Evolutionary conservation across 192 early-diverging fungal species (phyloP).

Genomic region (Geosiphon pyriformis): DNA sequence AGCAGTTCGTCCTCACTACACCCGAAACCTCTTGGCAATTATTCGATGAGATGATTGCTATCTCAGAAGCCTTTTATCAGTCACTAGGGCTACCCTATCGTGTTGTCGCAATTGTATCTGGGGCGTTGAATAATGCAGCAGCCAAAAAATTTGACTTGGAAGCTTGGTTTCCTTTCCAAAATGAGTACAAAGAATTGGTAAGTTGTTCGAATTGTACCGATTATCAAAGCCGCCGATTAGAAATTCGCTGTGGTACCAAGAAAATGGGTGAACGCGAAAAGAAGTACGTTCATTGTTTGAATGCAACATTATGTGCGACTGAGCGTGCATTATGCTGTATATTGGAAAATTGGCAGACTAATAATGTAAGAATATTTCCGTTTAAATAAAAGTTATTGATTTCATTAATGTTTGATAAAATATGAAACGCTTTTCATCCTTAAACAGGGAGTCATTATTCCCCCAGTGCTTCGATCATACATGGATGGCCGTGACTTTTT

Average conservation of each 20-base stretch:
- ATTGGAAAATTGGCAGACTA: constrained; percentile 94
- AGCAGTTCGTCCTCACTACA: constrained; percentile 95
- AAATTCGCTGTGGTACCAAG: constrained; percentile 95
- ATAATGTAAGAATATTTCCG: constrained; percentile 36
- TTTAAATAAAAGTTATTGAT: neutral
- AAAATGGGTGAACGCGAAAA: constrained; percentile 93
- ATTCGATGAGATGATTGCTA: constrained; percentile 92
- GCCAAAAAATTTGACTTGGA: constrained; percentile 99
- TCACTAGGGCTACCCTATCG: constrained; percentile 91
- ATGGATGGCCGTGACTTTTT: constrained; percentile 93
- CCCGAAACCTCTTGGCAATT: constrained; percentile 98
- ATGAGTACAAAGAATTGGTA: constrained; percentile 97
- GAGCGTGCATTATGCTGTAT: constrained; percentile 93
- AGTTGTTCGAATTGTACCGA: constrained; percentile 99
- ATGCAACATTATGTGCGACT: constrained; percentile 95
- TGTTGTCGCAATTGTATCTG: constrained; percentile 93
- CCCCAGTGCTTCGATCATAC: constrained; percentile 78
- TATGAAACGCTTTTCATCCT: no score
- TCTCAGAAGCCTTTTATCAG: constrained; percentile 93
- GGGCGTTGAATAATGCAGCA: constrained; percentile 97
- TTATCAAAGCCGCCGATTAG: constrained; percentile 91
- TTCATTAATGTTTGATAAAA: neutral
- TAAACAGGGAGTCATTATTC: constrained; percentile 80
- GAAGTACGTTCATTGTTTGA: constrained; percentile 95
- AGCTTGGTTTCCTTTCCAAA: constrained; percentile 99